Evolutionary conservation across 257 asterid species (phyloP).

Genomic region (Solanum chmielewskii): DNA sequence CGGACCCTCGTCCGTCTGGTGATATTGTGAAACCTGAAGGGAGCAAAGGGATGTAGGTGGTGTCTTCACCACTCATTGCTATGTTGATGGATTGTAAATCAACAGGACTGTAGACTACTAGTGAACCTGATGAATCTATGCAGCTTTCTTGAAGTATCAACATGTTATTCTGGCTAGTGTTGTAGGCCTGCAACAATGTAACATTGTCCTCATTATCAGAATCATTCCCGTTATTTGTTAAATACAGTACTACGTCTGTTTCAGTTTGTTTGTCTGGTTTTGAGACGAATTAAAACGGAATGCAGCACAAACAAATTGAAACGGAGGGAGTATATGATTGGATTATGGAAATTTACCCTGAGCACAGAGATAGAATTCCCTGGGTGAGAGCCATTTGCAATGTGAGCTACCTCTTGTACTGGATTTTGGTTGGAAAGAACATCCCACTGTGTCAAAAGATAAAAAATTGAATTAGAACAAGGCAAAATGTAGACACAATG

Average conservation of each 20-base stretch:
- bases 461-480: background rate
- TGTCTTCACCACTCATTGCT: slow-evolving; percentile 89
- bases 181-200: slow-evolving; percentile 39
- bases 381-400: slow-evolving; percentile 88
- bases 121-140: slow-evolving; percentile 68
- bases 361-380: slow-evolving; percentile 89
- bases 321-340: background rate
- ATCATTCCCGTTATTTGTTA: background rate
- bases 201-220: background rate
- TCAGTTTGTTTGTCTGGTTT: background rate
- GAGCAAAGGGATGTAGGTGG: slow-evolving; percentile 59
- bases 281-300: background rate
- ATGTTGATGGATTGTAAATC: slow-evolving; percentile 70
- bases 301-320: background rate
- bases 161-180: slow-evolving; percentile 82
- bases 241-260: background rate
- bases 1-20: slow-evolving; percentile 37
- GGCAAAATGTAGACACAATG: background rate
- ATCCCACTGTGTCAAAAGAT: slow-evolving; percentile 58
- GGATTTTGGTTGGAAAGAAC: slow-evolving; percentile 81
- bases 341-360: slow-evolving; percentile 34
- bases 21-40: slow-evolving; percentile 83
- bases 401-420: slow-evolving; percentile 82
- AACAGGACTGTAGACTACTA: slow-evolving; percentile 75
- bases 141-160: slow-evolving; percentile 92